A percentile compares a stretch with the other conserved stretches of the same genome.
These are phyloP conservation scores for Cordyceps cateniannulata DNA, from an alignment of 2,329 filamentous ascomycete species.

Conservation along the genomic window DNA sequence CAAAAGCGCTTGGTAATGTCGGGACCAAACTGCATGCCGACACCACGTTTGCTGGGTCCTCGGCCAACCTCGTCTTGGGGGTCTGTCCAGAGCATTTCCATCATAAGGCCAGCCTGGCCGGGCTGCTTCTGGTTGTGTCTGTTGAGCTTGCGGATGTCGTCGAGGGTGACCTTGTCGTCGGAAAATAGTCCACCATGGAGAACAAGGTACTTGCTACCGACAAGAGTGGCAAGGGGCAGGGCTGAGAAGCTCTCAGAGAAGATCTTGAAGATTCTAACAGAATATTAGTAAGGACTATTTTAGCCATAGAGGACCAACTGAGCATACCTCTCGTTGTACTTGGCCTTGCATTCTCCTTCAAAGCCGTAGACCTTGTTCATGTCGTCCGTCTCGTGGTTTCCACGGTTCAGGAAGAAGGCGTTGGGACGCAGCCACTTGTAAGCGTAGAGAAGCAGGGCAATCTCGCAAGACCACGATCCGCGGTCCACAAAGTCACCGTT, in stretches of 20 bases:
- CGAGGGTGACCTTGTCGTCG: conserved; percentile 82
- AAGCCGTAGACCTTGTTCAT: conserved; percentile 99
- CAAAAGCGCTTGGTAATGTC: conserved; percentile 96
- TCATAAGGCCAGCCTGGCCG: conserved; percentile 92
- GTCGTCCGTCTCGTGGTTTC: conserved; percentile 98
- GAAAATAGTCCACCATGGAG: conserved; percentile 95
- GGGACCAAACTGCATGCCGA: conserved; percentile 93
- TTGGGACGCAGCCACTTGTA: conserved; percentile 93
- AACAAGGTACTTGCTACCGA: conserved; percentile 85
- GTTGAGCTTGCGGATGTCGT: conserved; percentile 91
- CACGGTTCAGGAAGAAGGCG: conserved; percentile 90
- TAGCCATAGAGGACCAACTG: neutral
- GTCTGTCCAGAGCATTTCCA: conserved; percentile 99
- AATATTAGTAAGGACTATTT: conserved; percentile 1
- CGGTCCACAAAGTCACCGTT: conserved; percentile 98
- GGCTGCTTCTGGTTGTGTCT: conserved; percentile 87
- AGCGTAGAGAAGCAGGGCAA: conserved; percentile 85
- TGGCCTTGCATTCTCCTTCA: conserved; percentile 95
- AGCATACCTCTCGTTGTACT: conserved; percentile 76
- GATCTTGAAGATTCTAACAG: conserved; percentile 73
- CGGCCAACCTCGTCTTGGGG: conserved; percentile 80
- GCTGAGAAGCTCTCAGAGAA: conserved; percentile 98
- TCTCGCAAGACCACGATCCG: conserved; percentile 97
- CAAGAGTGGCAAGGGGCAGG: conserved; percentile 81
- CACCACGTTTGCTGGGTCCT: conserved; percentile 91